Evolutionary conservation across 768 basidiomycete species (phyloP), one percentile per base, ranked within the genome.

Genomic region (Fomitopsis pulvina): DNA sequence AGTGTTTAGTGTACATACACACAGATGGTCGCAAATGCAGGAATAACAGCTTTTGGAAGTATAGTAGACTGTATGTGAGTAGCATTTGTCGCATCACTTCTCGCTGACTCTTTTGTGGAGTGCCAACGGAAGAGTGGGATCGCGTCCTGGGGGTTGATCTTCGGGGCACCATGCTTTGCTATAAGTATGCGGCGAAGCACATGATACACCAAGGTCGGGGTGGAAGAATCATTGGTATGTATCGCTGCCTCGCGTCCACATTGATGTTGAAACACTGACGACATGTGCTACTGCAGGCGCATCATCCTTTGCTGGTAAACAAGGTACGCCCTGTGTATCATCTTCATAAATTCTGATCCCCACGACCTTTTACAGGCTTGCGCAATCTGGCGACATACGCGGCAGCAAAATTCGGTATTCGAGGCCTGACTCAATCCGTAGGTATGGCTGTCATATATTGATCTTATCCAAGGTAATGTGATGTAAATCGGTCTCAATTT

Each of bases 121-220:
- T 29, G 4, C 4, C 46, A 2, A 5, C 27, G 11, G 34, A 27
- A 25, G 46, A 47, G 14, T 47, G 21, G 34, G 46, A 47, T 22
- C 32, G 25, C 9, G 40, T 68, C 9, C 51, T 69, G 14, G 47
- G 63, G 1, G 63, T 73, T 44, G 77, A 77, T 39, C 61, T 66
- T 22, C 66, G 64, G 10, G 72, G 76, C 4, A 62, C 62, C 0
- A 64, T 75, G 53, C 57, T 73, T 18, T 67, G 66, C 45, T 73
- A 72, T 53, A 74, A 73, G 52, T 61, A 68, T 44, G 74, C 71
- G 12, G 74, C 71, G 4, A 56, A 58, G 20, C 66, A 70, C 50
- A 75, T 75, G 75, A 60, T 76, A 38, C 63, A 66, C 18, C 75
- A 70, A 54, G 71, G 70, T 5, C 52, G 38, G 11, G 69, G 70